Percentiles rank a stretch among this genome's conserved stretches.
phyloP scores from a whole-genome alignment of 208 protist species.

The Acanthamoeba healyi region DNA sequence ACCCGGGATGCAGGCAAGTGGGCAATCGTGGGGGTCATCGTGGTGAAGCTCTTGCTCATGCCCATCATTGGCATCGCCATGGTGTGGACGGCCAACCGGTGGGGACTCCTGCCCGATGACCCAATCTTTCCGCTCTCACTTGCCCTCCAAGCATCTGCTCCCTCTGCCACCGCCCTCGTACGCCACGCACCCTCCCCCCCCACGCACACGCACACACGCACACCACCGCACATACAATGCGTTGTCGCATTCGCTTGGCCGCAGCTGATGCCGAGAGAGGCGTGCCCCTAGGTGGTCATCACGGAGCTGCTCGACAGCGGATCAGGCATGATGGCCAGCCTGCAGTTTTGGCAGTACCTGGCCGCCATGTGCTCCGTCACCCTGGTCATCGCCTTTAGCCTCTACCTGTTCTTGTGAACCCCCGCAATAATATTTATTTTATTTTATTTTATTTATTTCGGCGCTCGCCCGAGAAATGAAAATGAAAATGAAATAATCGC shows the following conservation, averaged over 20 bases:
- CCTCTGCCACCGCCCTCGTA: constrained; percentile 31
- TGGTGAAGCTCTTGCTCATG: constrained; percentile 24
- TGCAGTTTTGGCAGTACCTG: constrained; percentile 60
- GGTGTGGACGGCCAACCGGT: background rate
- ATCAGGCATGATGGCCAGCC: background rate
- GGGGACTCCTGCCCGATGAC: constrained; percentile 28
- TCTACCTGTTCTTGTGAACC: constrained; percentile 1
- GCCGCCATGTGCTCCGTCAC: constrained; percentile 16
- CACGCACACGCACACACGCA: background rate
- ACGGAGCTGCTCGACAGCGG: background rate
- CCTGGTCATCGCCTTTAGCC: constrained; percentile 3
- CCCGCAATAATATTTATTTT: too few species aligned
- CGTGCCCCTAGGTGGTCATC: constrained; percentile 68
- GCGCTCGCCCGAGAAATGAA: too few species aligned
- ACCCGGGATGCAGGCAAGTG: background rate
- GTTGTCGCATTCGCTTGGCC: too few species aligned
- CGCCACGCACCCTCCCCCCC: background rate
- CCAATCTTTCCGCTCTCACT: background rate
- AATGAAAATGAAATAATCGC: too few species aligned
- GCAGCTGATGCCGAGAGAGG: too few species aligned
- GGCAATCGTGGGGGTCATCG: background rate
- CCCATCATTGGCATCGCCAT: background rate
- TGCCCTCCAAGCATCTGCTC: background rate
- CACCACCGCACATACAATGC: too few species aligned
- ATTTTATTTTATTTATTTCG: too few species aligned